These are phyloP conservation scores for Suillus weaverae DNA, from an alignment of 768 basidiomycete genomes.

Conservation along the genomic window DNA sequence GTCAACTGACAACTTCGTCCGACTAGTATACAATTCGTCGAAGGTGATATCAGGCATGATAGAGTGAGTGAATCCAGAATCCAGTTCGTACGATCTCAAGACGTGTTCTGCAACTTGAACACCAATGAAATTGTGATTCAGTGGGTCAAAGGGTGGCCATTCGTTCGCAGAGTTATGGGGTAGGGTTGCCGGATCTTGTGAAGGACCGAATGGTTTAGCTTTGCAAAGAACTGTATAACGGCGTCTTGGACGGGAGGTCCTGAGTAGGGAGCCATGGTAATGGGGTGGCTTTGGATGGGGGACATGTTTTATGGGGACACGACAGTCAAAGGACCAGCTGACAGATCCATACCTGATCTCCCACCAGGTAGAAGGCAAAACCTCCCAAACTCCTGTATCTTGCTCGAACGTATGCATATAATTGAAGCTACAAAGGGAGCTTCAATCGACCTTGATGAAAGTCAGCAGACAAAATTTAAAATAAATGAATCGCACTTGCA, in stretches of 20 bases:
- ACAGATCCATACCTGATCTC: conserved; percentile 11
- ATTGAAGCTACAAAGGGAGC: conserved; percentile 10
- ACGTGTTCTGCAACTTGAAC: conserved; percentile 39
- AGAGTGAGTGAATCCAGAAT: conserved; percentile 41
- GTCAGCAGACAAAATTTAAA: not conserved
- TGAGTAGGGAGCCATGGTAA: conserved; percentile 38
- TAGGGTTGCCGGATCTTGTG: conserved; percentile 8
- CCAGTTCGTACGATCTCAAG: conserved; percentile 39
- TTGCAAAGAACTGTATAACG: conserved; percentile 9
- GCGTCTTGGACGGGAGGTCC: conserved; percentile 10
- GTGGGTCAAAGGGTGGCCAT: conserved; percentile 9
- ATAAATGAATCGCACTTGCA: not conserved
- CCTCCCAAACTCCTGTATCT: conserved; percentile 6
- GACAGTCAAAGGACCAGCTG: conserved; percentile 6
- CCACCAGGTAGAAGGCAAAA: conserved; percentile 6
- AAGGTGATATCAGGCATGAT: conserved; percentile 14
- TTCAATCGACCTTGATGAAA: conserved; percentile 1
- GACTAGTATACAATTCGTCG: conserved; percentile 1
- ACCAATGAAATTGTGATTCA: conserved; percentile 44
- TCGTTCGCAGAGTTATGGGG: not conserved
- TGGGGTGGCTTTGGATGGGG: conserved; percentile 28
- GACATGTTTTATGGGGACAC: not conserved
- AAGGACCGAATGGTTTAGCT: conserved; percentile 9
- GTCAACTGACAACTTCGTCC: conserved; percentile 8
- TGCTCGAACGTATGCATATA: conserved; percentile 8